Base-by-base conservation (phyloP, 75 land plant species). In the Larix kaempferi region DNA sequence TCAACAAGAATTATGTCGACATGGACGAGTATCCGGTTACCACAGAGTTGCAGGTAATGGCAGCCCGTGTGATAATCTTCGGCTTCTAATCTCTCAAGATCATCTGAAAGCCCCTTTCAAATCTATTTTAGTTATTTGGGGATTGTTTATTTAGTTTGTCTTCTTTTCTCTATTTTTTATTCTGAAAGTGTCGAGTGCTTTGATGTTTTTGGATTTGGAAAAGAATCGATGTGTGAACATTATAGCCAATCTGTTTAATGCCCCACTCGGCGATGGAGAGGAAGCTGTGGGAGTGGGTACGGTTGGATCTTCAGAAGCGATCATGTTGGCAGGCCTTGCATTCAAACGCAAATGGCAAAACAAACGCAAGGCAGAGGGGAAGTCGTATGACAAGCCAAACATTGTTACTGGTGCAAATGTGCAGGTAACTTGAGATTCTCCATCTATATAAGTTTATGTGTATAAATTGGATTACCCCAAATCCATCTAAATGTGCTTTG, bases 21-120 rank as follows among this genome's bases (percentile, higher is more conserved):
- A 89, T 89, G 89, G 92, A 90, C 52, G 92, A 90, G 83, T 90
- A 90, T 37, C 92, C 92, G 13, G 82, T 88, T 64, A 90, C 92
- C 55, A 86, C 91, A 23, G 91, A 90, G 74, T 63, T 90, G 7
- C 92, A 90, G 86, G 92, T 81, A 35, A 22, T 63, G 74, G 57
- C 56, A 79, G 10, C 52, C 52, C 52, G 8, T 44, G 52, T 44
- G 52, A 44, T 7, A 10, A 6, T 44, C 8, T 44, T 44, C 10
- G 52, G 52, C 52, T 44, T 44, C 52, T 44, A 44, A 44, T 44
- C 37, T 35, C 37, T 35, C 37, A 2, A 35, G 37, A 35, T 35
- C 37, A 35, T 35, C 52, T 44, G 52, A 44, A 44, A 44, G 8
- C 52, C 52, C 52, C 52, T 44, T 1, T 6, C 52, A 44, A 6